Percentiles rank a stretch among this genome's conserved stretches.
These are phyloP conservation scores for Nicotiana obtusifolia DNA, from an alignment of 257 asterid genomes.

Conservation along the genomic window DNA sequence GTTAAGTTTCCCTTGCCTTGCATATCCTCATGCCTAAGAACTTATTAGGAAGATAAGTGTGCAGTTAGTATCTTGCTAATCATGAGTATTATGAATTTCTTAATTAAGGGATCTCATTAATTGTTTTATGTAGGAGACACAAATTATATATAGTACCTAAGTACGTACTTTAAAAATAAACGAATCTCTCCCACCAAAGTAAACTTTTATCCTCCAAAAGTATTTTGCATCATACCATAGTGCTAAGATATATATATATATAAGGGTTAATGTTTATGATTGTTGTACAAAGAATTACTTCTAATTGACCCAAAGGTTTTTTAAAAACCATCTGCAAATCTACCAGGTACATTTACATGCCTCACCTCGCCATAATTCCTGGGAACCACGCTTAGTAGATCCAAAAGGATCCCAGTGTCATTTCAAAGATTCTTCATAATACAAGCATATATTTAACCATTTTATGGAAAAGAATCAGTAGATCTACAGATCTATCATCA, in stretches of 20 bases:
- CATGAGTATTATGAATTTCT: background rate
- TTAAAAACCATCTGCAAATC: too few relatives aligned
- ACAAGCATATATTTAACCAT: too few relatives aligned
- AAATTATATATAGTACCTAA: background rate
- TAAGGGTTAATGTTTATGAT: too few relatives aligned
- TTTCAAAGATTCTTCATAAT: too few relatives aligned
- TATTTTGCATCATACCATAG: background rate
- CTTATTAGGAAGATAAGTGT: background rate
- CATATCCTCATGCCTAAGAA: constrained; percentile 3
- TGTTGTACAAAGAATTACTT: too few relatives aligned
- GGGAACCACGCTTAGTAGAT: too few relatives aligned
- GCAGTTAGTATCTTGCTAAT: background rate
- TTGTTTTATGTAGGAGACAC: background rate
- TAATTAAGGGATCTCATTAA: constrained; percentile 3
- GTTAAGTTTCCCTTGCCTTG: background rate
- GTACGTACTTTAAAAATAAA: background rate
- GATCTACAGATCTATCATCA: too few relatives aligned
- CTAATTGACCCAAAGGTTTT: too few relatives aligned
- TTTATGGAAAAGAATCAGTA: too few relatives aligned
- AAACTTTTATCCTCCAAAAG: background rate
- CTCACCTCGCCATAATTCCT: too few relatives aligned
- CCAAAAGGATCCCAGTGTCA: too few relatives aligned
- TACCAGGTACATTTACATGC: too few relatives aligned
- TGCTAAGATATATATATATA: background rate
- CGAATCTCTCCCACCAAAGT: background rate